Base-by-base conservation (phyloP, 805 yeast species). In the Ogataea dorogensis region DNA sequence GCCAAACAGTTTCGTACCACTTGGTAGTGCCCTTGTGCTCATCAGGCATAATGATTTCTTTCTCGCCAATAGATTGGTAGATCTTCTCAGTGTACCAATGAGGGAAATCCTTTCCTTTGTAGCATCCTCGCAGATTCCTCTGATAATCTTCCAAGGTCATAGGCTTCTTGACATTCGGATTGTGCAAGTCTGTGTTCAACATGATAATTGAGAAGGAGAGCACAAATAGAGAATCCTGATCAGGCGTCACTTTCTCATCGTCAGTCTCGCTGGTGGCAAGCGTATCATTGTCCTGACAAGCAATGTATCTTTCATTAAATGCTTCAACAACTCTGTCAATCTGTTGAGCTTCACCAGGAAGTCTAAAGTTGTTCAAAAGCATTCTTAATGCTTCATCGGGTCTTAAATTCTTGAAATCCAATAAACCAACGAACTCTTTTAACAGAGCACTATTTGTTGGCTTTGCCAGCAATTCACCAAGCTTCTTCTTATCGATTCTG, bases 271-370 rank as follows among this genome's bases (percentile, higher is more conserved):
- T 33, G 14, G 33, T 28, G 7, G 34, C 37, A n/a, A 29, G 36
- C 15, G 26, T 7, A 11, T 40, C 36, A 4, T 25, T 28, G 9
- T 71, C 66, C 45, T 60, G 55, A 33, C 83, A 79, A 13, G 67
- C 68, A 10, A 86, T 84, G 61, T 86, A 93, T 40, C 85, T 76
- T 26, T 78, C 80, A 3, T 95, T 88, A 61, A 93, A 93, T 5
- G 77, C 68, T 52, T 91, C 97, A 18, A 93, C 82, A 11, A 91
- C 77, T 51, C 96, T 73, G 59, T 93, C 98, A 56, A 93, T 93
- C 59, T 87, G 96, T 54, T 88, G 98, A 0, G 97, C 84, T 63
- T 93, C 99, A 42, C 99, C 99, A 1, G 98, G 98, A 31, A 93
- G 70, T 58, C 98, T 75, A 56, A 93, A 91, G 14, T 84, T 75